Percentiles rank a stretch among this genome's conserved stretches.
phyloP scores from a whole-genome alignment of 2,329 filamentous ascomycete genomes.

The Fusarium aywerte region DNA sequence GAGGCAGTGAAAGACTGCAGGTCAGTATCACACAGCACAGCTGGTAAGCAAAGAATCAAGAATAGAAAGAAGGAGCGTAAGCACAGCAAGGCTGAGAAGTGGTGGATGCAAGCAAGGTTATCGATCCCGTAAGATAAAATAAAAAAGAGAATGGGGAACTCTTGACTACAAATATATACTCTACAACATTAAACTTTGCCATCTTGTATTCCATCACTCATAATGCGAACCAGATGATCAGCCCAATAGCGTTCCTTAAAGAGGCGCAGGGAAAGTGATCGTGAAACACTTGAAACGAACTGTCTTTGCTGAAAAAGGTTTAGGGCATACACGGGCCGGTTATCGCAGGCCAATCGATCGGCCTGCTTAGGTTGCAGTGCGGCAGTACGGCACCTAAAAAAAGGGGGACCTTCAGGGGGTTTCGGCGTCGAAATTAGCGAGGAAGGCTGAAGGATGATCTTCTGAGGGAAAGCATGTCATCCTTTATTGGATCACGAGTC shows the following conservation, averaged over 20 bases:
- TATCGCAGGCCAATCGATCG: conserved; percentile 13
- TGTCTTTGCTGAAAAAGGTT: not conserved
- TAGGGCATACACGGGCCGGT: not conserved
- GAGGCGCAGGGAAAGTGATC: conserved; percentile 18
- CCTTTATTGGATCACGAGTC: not conserved
- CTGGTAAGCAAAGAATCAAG: conserved; percentile 4
- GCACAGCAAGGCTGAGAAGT: not conserved
- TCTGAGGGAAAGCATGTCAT: not conserved
- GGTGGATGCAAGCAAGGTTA: not conserved
- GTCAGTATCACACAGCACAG: not conserved
- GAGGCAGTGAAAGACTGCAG: conserved; percentile 5
- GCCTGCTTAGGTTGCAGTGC: not conserved
- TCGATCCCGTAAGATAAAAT: not conserved
- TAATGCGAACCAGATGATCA: not conserved
- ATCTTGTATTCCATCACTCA: not conserved
- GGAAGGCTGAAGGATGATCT: not conserved
- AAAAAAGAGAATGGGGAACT: not conserved
- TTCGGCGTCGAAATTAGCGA: not conserved
- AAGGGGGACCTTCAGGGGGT: not conserved
- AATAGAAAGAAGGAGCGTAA: conserved; percentile 13
- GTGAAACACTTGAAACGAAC: conserved; percentile 18
- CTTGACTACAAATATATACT: not conserved
- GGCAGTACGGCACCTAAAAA: conserved; percentile 11
- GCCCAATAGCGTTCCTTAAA: conserved; percentile 13
- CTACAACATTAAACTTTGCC: no score